These are phyloP conservation scores for Yamadazyma nakazawae DNA, from an alignment of 805 yeast genomes.

Conservation along the genomic window DNA sequence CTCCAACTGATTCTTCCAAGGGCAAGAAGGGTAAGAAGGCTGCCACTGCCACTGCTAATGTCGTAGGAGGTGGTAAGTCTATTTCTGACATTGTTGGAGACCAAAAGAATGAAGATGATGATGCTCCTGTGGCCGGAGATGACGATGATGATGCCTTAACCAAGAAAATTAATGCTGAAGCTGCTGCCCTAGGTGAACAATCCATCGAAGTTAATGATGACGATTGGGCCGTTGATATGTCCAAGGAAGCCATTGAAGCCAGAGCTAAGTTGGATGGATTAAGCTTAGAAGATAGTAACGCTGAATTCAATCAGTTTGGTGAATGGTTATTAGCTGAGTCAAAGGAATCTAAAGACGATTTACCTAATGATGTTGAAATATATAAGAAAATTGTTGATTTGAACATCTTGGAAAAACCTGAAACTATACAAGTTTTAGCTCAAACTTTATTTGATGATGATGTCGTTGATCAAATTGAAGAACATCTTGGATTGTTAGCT, in stretches of 20 bases:
- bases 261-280: slow-evolving; percentile 82
- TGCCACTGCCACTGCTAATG: slow-evolving; percentile 86
- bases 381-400: slow-evolving; percentile 84
- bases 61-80: slow-evolving; percentile 82
- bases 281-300: slow-evolving; percentile 43
- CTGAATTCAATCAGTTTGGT: slow-evolving; percentile 72
- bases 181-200: slow-evolving; percentile 50
- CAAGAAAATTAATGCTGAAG: slow-evolving; percentile 79
- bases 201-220: slow-evolving; percentile 76
- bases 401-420: slow-evolving; percentile 66
- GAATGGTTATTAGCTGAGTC: slow-evolving; percentile 70
- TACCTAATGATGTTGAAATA: slow-evolving; percentile 85
- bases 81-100: slow-evolving; percentile 73
- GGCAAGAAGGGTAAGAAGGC: slow-evolving; percentile 64
- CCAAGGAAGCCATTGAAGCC: slow-evolving; percentile 90
- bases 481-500: slow-evolving; percentile 78
- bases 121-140: slow-evolving; percentile 36
- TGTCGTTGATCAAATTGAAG: slow-evolving; percentile 65
- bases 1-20: slow-evolving; percentile 60
- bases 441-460: slow-evolving; percentile 83
- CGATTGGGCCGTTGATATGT: slow-evolving; percentile 97
- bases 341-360: slow-evolving; percentile 52
- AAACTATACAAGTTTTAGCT: slow-evolving; percentile 86
- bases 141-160: slow-evolving; percentile 74
- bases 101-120: slow-evolving; percentile 23